These are phyloP conservation scores for Xylaria grammica DNA, from an alignment of 495 filamentous ascomycete genomes.

Conservation along the genomic window DNA sequence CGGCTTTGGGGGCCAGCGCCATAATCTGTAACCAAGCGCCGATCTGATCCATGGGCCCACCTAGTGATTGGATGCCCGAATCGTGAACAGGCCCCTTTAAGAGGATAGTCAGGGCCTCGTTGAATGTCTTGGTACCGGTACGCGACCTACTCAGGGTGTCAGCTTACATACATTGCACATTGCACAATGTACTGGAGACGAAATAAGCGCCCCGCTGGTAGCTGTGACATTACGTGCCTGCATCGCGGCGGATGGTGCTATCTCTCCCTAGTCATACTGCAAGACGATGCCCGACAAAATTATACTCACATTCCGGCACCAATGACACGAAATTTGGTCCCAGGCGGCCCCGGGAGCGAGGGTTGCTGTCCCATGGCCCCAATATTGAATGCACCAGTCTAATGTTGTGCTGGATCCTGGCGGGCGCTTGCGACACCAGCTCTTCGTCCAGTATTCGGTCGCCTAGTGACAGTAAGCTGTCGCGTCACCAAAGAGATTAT, in stretches of 20 bases:
- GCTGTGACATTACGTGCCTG: neutral
- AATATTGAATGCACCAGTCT: conserved; percentile 10
- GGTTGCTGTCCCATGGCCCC: conserved; percentile 37
- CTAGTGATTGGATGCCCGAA: conserved; percentile 40
- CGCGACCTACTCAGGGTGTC: conserved; percentile 36
- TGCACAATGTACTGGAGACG: neutral
- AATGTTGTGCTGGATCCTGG: conserved; percentile 16
- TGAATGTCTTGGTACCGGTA: conserved; percentile 41
- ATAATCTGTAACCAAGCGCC: conserved; percentile 39
- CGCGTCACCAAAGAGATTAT: conserved; percentile 9
- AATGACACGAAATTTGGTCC: conserved; percentile 40
- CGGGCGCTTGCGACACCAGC: conserved; percentile 17
- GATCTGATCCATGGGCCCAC: conserved; percentile 33
- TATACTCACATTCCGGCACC: conserved; percentile 41
- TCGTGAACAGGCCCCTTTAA: conserved; percentile 39
- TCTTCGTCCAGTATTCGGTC: neutral
- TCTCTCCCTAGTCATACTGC: conserved; percentile 6
- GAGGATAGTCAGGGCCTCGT: conserved; percentile 37
- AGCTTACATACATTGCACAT: conserved; percentile 15
- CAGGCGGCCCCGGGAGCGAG: conserved; percentile 37
- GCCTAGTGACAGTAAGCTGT: conserved; percentile 12
- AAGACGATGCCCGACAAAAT: conserved; percentile 1
- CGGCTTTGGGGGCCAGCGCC: conserved; percentile 36
- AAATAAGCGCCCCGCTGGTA: neutral
- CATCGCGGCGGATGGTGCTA: neutral